A percentile compares a stretch with the other conserved stretches of the same genome.
These are phyloP conservation scores for Thelonectria rubi DNA, from an alignment of 2,329 filamentous ascomycete genomes.

Conservation along the genomic window DNA sequence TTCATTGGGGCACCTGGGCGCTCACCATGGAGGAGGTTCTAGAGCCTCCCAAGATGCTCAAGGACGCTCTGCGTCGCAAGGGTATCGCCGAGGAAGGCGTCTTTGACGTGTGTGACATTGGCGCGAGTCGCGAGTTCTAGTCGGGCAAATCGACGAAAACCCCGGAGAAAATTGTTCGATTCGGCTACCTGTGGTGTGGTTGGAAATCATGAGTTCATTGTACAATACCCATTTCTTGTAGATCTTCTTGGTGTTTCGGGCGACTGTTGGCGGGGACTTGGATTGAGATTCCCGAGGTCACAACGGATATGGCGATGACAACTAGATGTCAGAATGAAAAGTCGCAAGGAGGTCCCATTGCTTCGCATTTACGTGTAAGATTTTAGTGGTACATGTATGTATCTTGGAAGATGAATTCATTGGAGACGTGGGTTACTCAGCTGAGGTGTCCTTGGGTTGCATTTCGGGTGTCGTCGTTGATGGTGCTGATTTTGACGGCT, in stretches of 20 bases:
- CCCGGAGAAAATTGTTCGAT: neutral
- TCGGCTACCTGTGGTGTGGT: neutral
- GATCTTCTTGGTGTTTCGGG: neutral
- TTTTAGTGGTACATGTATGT: neutral
- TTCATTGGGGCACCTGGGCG: slow-evolving; percentile 94
- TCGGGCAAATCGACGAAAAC: no score
- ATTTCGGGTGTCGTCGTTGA: no score
- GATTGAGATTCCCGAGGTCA: neutral
- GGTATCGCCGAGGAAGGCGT: slow-evolving; percentile 74
- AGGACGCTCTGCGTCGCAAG: slow-evolving; percentile 73
- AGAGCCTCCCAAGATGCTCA: slow-evolving; percentile 80
- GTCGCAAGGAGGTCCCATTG: neutral
- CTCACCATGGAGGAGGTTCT: slow-evolving; percentile 85
- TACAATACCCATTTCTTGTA: slow-evolving; percentile 24
- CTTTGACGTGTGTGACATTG: slow-evolving; percentile 86
- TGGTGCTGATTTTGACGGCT: no score
- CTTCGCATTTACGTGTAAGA: neutral
- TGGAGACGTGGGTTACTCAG: no score
- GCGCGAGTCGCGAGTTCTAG: slow-evolving; percentile 81
- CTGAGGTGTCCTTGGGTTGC: no score
- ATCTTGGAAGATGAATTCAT: neutral
- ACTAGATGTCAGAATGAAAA: neutral
- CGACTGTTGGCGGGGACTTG: neutral
- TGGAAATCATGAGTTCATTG: slow-evolving; percentile 9
- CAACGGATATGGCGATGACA: neutral